Base-by-base conservation (phyloP, 192 early-diverging fungal genomes). In the Umbelopsis isabellina region DNA sequence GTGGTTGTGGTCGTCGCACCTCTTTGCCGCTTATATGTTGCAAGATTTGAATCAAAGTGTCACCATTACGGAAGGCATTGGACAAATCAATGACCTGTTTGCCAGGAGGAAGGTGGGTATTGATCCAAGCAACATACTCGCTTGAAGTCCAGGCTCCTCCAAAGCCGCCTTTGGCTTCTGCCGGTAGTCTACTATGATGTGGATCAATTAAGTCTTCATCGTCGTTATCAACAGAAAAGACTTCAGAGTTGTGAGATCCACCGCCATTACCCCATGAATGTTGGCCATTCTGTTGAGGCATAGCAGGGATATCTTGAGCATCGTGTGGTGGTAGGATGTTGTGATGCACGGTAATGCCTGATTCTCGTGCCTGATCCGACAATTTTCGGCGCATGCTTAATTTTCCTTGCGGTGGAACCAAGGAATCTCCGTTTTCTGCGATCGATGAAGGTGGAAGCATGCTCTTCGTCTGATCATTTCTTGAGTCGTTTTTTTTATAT, bases 41-140 rank as follows among this genome's bases (percentile, higher is more conserved):
- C 22, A 86, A 72, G 46, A 86, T 52, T 13, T 74, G 74, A 18
- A 86, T 81, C 10, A 86, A 74, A 5, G 81, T 75, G 46, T 84
- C 82, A 10, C 84, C 84, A 13, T 79, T 82, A 11, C 82, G 72
- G 30, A 86, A 76, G 1, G 82, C 83, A 21, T 75, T 75, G 18
- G 74, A 71, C 53, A 86, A 71, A 65, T 86, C 82, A 10, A 74
- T 71, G 11, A 84, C 80, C 2, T 83, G 68, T 11, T 73, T 73
- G 4, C 58, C 72, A 5, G 75, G 50, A 44, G 72, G 72, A 18
- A 86, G 44, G 49, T 83, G 67, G 15, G 70, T 69, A 58, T 86
- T 86, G 50, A 86, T 78, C 84, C 84, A 86, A 8, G 65, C 51
- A 33, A 86, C 55, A 50, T 86, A 86, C 22, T 86, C 76, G 20